These are phyloP conservation scores for Sideroxylon spinosum DNA, from an alignment of 179 eudicot species.

Conservation along the genomic window DNA sequence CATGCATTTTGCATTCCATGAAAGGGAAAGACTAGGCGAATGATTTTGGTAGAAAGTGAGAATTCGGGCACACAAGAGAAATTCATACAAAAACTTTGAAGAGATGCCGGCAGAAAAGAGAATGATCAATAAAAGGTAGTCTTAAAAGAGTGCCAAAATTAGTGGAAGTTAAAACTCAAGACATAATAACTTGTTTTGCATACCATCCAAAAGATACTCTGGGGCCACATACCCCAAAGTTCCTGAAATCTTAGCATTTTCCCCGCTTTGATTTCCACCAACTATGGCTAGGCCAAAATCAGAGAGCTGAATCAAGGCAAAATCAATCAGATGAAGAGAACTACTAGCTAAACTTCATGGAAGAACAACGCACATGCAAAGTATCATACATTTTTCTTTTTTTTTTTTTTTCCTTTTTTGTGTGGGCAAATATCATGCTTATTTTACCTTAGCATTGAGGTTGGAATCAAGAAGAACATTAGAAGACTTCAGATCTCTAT, in stretches of 20 bases:
- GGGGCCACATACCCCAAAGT: conserved; percentile 78
- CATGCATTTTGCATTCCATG: neutral
- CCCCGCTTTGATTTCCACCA: conserved; percentile 46
- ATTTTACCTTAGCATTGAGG: conserved; percentile 78
- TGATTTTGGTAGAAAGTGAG: neutral
- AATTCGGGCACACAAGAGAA: neutral
- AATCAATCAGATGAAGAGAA: neutral
- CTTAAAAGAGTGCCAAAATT: neutral
- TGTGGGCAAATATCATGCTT: neutral
- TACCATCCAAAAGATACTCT: conserved; percentile 82
- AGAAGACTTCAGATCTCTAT: conserved; percentile 77
- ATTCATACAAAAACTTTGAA: neutral
- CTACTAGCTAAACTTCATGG: neutral
- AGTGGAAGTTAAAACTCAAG: neutral
- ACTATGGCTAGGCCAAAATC: conserved; percentile 68
- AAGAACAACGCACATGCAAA: neutral
- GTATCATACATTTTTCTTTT: neutral
- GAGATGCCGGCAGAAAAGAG: neutral
- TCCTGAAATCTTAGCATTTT: conserved; percentile 53
- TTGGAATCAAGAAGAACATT: conserved; percentile 73
- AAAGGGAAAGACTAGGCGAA: neutral
- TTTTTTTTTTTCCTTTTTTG: too few relatives aligned
- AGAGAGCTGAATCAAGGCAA: conserved; percentile 53
- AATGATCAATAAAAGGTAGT: neutral
- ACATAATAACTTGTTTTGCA: neutral